phyloP scores from a whole-genome alignment of 2,329 filamentous ascomycete genomes.

The Xylariaceae sp. region DNA sequence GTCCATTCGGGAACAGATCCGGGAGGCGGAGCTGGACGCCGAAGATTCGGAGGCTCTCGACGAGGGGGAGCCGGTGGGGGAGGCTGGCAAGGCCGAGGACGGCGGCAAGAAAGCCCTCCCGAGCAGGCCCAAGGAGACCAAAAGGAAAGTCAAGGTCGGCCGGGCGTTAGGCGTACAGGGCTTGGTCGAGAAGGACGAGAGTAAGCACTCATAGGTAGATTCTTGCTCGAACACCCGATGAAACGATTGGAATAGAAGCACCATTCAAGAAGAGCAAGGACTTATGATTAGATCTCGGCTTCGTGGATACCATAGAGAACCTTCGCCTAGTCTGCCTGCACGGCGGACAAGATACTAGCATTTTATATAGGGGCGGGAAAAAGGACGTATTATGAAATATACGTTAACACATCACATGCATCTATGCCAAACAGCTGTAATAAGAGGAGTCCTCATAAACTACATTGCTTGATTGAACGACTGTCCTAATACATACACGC shows the following conservation, averaged over 20 bases:
- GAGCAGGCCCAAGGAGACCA: constrained; percentile 53
- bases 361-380: not conserved
- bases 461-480: not conserved
- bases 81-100: constrained; percentile 59
- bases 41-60: constrained; percentile 47
- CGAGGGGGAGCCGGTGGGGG: constrained; percentile 73
- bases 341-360: not conserved
- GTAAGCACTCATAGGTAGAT: constrained; percentile 45
- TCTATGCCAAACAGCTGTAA: not conserved
- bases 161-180: constrained; percentile 77
- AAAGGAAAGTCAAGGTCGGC: constrained; percentile 85
- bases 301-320: not conserved
- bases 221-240: not conserved
- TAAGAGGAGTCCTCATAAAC: not conserved
- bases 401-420: not conserved
- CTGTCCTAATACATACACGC: not conserved
- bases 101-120: constrained; percentile 12
- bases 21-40: constrained; percentile 48
- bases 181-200: constrained; percentile 72
- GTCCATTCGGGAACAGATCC: constrained; percentile 57
- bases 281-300: not conserved
- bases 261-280: not conserved
- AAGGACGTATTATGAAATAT: not conserved
- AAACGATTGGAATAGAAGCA: not conserved
- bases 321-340: not conserved